Evolutionary conservation across 495 filamentous ascomycete genomes (phyloP).

Genomic region (Parathielavia appendiculata): DNA sequence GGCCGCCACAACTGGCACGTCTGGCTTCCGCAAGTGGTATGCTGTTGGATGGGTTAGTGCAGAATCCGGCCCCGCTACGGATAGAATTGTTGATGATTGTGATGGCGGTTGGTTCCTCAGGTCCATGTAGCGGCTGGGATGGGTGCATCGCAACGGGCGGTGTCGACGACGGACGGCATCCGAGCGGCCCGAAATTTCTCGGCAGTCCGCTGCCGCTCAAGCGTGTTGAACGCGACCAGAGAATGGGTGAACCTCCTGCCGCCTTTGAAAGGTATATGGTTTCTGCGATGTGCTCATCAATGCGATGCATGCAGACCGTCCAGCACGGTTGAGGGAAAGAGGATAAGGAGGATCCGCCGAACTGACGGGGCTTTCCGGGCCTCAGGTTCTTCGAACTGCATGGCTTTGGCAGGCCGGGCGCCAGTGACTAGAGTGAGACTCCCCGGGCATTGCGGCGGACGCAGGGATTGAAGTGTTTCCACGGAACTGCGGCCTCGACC

Average conservation of each 20-base stretch:
- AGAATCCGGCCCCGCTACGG: neutral
- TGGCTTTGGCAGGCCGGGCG: too few species aligned
- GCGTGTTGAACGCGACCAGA: neutral
- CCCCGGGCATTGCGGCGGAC: neutral
- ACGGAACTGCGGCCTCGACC: constrained; percentile 1
- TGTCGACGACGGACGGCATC: neutral
- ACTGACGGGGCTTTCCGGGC: neutral
- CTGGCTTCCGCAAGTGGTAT: neutral
- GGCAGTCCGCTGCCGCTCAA: neutral
- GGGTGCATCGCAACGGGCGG: neutral
- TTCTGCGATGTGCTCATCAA: neutral
- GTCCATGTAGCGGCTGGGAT: neutral
- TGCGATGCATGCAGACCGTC: neutral
- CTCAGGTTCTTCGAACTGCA: neutral
- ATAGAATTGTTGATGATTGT: neutral
- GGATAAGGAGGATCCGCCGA: too few species aligned
- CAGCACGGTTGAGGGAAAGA: neutral
- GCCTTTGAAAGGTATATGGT: neutral
- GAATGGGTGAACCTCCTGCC: too few species aligned
- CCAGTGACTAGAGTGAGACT: neutral
- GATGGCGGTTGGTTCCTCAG: neutral
- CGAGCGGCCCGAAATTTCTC: neutral
- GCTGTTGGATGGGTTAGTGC: neutral
- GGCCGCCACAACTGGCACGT: neutral
- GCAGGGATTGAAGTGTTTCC: neutral